Percentiles rank a stretch among this genome's conserved stretches.
Conservation (phyloP, 2,329 filamentous ascomycete genomes). For the Cladosporium sp. region DNA sequence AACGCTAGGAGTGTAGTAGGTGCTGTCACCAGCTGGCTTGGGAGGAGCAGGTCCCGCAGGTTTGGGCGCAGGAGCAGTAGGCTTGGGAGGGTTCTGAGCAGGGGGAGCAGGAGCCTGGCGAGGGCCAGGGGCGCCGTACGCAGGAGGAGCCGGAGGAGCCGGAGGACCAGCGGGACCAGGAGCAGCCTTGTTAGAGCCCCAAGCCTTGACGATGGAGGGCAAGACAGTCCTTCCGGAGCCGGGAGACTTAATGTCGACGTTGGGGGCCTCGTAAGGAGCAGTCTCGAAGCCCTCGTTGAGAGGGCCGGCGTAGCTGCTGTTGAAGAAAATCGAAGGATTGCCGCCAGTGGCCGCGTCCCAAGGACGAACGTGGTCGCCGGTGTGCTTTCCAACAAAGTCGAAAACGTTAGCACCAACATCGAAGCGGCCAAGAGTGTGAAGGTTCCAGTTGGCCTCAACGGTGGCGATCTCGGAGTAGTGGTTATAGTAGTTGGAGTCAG, state of each 20-base stretch:
- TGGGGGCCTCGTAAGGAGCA: slow-evolving; percentile 28
- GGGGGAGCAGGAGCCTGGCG: not conserved
- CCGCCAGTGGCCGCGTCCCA: slow-evolving; percentile 24
- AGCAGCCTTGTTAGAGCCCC: slow-evolving; percentile 12
- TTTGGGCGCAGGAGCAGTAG: not conserved
- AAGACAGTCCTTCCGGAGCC: slow-evolving; percentile 27
- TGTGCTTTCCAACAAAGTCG: slow-evolving; percentile 33
- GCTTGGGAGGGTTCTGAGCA: not conserved
- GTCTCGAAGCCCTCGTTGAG: slow-evolving; percentile 26
- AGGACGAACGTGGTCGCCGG: slow-evolving; percentile 29
- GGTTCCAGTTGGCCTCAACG: slow-evolving; percentile 44
- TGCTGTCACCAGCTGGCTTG: not conserved
- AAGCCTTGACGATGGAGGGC: slow-evolving; percentile 26
- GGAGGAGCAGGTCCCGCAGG: not conserved
- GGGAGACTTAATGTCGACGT: slow-evolving; percentile 26
- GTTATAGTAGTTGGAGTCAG: slow-evolving; percentile 57
- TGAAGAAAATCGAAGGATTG: slow-evolving; percentile 28
- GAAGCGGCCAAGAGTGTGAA: slow-evolving; percentile 44
- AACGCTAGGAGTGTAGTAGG: slow-evolving; percentile 30
- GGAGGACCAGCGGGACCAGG: not conserved
- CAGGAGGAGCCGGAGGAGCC: not conserved
- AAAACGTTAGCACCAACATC: slow-evolving; percentile 47
- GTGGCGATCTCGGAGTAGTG: slow-evolving; percentile 45
- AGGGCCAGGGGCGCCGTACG: not conserved
- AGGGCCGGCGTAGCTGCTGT: slow-evolving; percentile 31